Base-by-base conservation (phyloP, 2,329 filamentous ascomycete genomes). In the Epichloe bromicola region DNA sequence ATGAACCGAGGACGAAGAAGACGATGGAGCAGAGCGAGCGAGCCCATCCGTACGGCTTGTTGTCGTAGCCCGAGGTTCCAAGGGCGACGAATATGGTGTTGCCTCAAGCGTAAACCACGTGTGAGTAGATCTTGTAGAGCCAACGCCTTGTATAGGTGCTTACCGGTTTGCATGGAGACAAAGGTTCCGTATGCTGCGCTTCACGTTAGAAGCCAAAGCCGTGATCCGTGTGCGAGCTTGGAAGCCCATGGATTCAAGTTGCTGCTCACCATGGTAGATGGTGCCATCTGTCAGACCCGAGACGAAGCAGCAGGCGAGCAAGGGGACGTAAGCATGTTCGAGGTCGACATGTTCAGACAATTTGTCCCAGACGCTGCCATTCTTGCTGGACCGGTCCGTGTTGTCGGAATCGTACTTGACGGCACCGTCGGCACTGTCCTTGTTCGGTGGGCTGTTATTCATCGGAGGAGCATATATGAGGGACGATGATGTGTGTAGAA, bases 41-140 rank as follows among this genome's bases (percentile, higher is more conserved):
- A 36, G 74, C 65, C 75, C 73, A 79, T 50, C 73, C 76, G 50
- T 68, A 68, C 3, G 75, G 74, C 52, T 76, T 66, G 52, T 67
- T 67, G 19, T 68, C 61, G 3, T 75, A 77, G 45, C 79, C 75
- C 33, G 65, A 64, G 12, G 76, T 74, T 51, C 78, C 78, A 20
- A 83, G 74, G 17, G 75, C 78, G 39, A 83, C 70, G 64, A 82
- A 81, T 57, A 83, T 74, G 10, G 79, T 82, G 63, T 83, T 83
- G 39, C 79, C 78, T 66, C 40, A 30, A 34, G 14, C 33, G 23
- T 14, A 30, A 33, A 42, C n/a, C 20, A 19, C 23, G 8, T 11
- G 37, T 47, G 46, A 41, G 26, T 30, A 8, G 7, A 7, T 30
- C 7, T 30, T 30, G 26, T 30, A 30, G 26, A 30, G 40, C 4